Base-by-base conservation (phyloP, 169 alveolate genomes). In the Cryptosporidium andersoni region DNA sequence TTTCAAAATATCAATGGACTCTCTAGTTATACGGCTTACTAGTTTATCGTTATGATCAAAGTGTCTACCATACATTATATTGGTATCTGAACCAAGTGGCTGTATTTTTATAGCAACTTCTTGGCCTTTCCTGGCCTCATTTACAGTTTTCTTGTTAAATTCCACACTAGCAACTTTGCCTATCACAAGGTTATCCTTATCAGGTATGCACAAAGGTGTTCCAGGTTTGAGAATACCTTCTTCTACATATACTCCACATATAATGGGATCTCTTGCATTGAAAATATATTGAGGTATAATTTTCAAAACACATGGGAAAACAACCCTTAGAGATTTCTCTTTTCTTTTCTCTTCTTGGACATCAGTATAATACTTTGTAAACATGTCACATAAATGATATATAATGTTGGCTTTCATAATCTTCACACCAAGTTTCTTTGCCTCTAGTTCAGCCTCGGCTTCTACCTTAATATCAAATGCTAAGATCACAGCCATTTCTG, bases 381-480 rank as follows among this genome's bases (percentile, higher is more conserved):
- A 98, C 66, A 94, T 93, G 92, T 97, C 99, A 80, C 96, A 96
- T 66, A 98, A 94, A 88, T 98, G 99, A 92, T 98, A 98, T 58
- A 98, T 98, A 81, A 98, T 97, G 80, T 98, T 98, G 49, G 99
- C 99, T 34, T 96, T 92, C 93, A 98, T 95, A 49, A 98, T 96
- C 81, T 94, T 96, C 34, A 98, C 99, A 14, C 98, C 98, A 64
- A 95, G 92, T 42, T 93, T 89, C 80, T 96, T 98, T 0, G 99
- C 99, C 89, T 94, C 99, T 89, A 96, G 94, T 68, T 94, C 94
- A 12, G 99, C 99, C 62, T 98, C 99, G 12, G 97, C 95, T 12
- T 94, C 90, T 5, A 97, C 98, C 92, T 97, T 97, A 80, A 98
- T 97, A 92, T 98, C 99, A 82, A 98, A 98, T 6, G 99, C 99